A percentile compares a stretch with the other conserved stretches of the same genome.
Evolutionary conservation across 306 rosid genomes (phyloP).

Genomic region (Echinosophora koreensis): DNA sequence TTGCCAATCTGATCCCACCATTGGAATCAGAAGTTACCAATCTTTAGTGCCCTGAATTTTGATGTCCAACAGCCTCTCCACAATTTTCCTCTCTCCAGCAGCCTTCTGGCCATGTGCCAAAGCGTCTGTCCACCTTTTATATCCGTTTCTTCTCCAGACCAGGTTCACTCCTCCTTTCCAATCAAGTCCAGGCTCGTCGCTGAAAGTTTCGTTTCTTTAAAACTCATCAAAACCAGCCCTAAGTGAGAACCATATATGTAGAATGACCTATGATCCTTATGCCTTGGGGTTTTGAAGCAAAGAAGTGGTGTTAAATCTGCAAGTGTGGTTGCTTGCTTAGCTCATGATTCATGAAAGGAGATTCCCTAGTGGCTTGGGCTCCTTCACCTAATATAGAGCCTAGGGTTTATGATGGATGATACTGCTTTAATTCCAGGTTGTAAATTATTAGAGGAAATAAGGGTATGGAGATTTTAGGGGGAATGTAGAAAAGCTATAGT

Average conservation of each 20-base stretch:
- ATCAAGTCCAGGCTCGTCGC: not conserved
- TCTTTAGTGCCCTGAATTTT: not conserved
- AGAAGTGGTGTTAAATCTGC: not conserved
- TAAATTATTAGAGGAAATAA: not conserved
- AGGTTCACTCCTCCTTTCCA: not conserved
- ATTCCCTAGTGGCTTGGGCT: not conserved
- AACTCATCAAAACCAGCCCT: not conserved
- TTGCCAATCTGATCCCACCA: not conserved
- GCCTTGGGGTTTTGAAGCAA: not conserved
- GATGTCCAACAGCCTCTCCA: not conserved
- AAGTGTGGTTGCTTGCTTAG: not conserved
- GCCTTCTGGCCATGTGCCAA: not conserved
- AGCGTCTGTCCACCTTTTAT: not conserved
- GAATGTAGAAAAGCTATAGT: not conserved
- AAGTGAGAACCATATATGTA: not conserved
- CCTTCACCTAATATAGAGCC: not conserved
- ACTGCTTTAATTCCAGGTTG: not conserved
- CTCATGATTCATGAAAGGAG: conserved; percentile 1
- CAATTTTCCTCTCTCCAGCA: not conserved
- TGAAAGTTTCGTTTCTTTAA: too few relatives aligned
- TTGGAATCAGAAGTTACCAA: not conserved
- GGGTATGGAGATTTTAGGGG: not conserved
- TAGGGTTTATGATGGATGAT: not conserved
- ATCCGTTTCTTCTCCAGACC: not conserved
- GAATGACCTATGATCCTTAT: not conserved